Base-by-base conservation (phyloP, 768 basidiomycete genomes). In the Rhodosporidiobolus odoratus region DNA sequence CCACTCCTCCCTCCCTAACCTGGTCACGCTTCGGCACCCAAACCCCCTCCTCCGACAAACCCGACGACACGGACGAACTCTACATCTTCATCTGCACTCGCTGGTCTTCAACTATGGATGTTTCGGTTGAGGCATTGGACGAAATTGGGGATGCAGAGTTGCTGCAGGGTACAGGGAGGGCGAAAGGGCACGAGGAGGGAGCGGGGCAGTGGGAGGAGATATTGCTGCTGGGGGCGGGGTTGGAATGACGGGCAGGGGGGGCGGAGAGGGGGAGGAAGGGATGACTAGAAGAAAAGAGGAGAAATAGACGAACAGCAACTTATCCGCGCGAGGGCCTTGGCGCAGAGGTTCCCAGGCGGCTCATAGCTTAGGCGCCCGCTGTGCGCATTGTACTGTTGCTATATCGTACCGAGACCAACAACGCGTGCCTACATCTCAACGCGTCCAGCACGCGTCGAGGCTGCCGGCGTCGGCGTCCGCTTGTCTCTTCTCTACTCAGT, bases 81-180 rank as follows among this genome's bases (percentile, higher is more conserved):
- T 89, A 87, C 73, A 76, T 91, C 13, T 89, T 91, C 75, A 77
- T 85, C 34, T 89, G 86, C 8, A 78, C 76, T 62, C 84, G 90
- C 45, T 82, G 85, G 32, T 75, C 82, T 0, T 84, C 86, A 62
- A 90, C 89, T 0, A 60, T 89, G 88, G 68, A 60, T 0, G 77
- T 87, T 34, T 86, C 88, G 3, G 68, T 62, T 8, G 77, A 78
- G 37, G 59, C 8, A 2, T 19, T 37, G 7, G 27, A 4, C 23
- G 17, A 27, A 0, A 17, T 27, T 0, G 41, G 45, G 0, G 88
- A 91, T 75, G 62, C 72, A 4, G 85, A 86, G 53, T 79, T 91
- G 65, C 79, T 90, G 47, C 78, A 78, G 2, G 89, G 88, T 0
- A 80, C 10, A 19, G 41, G 30, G 13, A 40, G 25, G 17, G 53